Conservation (phyloP, 2,329 filamentous ascomycete genomes). For the Amylocarpus encephaloides region DNA sequence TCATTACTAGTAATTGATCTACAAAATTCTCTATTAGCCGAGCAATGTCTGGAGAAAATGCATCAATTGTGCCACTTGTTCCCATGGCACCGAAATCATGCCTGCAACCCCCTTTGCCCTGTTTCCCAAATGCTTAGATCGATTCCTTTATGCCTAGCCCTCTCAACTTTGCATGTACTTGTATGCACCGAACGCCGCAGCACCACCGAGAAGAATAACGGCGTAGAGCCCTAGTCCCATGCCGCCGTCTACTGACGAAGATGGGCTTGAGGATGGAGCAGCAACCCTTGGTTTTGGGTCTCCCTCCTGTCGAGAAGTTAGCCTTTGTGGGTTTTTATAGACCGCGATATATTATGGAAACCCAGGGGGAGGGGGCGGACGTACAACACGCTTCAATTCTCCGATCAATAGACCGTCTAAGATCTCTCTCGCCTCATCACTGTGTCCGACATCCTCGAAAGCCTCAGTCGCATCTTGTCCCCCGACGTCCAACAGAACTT, state of each 20-base stretch:
- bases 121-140: background rate
- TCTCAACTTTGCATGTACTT: constrained; percentile 63
- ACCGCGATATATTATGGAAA: constrained; percentile 1
- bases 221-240: constrained; percentile 76
- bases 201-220: constrained; percentile 69
- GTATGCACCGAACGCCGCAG: constrained; percentile 73
- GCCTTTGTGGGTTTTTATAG: no score
- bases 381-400: constrained; percentile 72
- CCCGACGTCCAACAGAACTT: constrained; percentile 91
- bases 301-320: constrained; percentile 51
- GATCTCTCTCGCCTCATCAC: constrained; percentile 94
- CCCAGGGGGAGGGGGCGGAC: constrained; percentile 26
- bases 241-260: constrained; percentile 45
- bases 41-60: constrained; percentile 17
- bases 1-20: background rate
- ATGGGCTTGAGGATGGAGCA: constrained; percentile 42
- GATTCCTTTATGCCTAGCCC: constrained; percentile 16
- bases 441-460: constrained; percentile 99
- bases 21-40: constrained; percentile 16
- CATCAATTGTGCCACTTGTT: constrained; percentile 19
- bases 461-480: constrained; percentile 96
- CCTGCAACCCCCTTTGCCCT: background rate
- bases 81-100: background rate
- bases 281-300: constrained; percentile 68
- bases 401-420: constrained; percentile 72